A percentile compares a stretch with the other conserved stretches of the same genome.
phyloP scores from a whole-genome alignment of 306 rosid genomes.

The Begonia masoniana region DNA sequence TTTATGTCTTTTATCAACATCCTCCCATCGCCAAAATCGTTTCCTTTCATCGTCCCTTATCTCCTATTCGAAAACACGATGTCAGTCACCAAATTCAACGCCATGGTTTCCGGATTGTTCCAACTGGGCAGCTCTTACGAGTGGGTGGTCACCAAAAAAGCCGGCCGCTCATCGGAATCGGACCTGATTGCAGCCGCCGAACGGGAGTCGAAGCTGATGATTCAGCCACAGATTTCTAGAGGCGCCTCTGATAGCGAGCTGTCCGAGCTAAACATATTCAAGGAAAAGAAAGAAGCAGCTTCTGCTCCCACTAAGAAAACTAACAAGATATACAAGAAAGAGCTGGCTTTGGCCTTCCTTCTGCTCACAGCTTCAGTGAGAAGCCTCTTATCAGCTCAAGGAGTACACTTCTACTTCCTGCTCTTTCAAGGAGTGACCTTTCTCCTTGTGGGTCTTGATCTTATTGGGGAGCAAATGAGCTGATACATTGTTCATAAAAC shows the following conservation, averaged over 20 bases:
- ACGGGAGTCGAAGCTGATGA: slow-evolving; percentile 42
- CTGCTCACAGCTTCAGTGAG: slow-evolving; percentile 76
- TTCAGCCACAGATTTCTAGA: slow-evolving; percentile 44
- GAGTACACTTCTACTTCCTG: slow-evolving; percentile 91
- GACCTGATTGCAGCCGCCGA: slow-evolving; percentile 70
- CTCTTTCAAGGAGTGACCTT: slow-evolving; percentile 91
- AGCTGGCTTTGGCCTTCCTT: slow-evolving; percentile 76
- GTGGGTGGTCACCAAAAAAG: slow-evolving; percentile 91
- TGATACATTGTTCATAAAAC: slow-evolving; percentile 10
- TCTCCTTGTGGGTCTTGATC: slow-evolving; percentile 93
- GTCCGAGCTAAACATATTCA: slow-evolving; percentile 31
- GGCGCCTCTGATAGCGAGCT: slow-evolving; percentile 70
- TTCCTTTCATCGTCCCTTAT: slow-evolving; percentile 88
- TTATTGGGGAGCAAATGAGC: slow-evolving; percentile 90
- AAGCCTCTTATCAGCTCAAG: slow-evolving; percentile 85
- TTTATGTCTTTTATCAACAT: slow-evolving; percentile 84
- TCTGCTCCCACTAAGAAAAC: slow-evolving; percentile 34
- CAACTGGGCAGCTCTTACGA: slow-evolving; percentile 91
- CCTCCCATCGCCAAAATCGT: slow-evolving; percentile 86
- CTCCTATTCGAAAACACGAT: slow-evolving; percentile 88
- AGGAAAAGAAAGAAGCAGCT: slow-evolving; percentile 41
- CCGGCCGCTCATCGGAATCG: slow-evolving; percentile 84
- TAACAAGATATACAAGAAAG: slow-evolving; percentile 73
- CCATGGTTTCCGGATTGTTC: slow-evolving; percentile 90
- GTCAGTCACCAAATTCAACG: slow-evolving; percentile 97